These are phyloP conservation scores for Juglanconis juglandina DNA, from an alignment of 2,329 filamentous ascomycete species.

Conservation along the genomic window DNA sequence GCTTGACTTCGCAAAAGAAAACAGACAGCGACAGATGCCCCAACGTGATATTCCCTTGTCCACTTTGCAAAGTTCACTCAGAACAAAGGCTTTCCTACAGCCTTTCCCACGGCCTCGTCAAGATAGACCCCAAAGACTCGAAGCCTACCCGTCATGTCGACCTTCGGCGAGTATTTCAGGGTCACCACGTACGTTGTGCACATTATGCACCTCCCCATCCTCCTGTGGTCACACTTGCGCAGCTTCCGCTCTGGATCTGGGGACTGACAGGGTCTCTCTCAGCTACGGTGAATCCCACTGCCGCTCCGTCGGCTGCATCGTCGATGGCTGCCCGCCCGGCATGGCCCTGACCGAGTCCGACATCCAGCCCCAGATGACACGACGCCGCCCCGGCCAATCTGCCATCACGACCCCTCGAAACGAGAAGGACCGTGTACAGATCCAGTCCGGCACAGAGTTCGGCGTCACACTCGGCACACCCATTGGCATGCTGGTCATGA, in stretches of 20 bases:
- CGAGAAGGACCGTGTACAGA: conserved; percentile 87
- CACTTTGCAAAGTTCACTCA: too few relatives aligned
- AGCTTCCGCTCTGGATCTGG: background rate
- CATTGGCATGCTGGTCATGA: conserved; percentile 81
- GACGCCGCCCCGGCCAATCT: conserved; percentile 83
- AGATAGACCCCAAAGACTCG: too few relatives aligned
- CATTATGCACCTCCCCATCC: conserved; percentile 17
- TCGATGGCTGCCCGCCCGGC: conserved; percentile 87
- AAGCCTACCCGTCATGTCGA: conserved; percentile 63
- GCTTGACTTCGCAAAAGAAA: too few relatives aligned
- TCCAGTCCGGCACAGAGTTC: conserved; percentile 89
- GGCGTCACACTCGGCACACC: conserved; percentile 88
- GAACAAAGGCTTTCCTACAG: too few relatives aligned
- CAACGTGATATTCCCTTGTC: too few relatives aligned
- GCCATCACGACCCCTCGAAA: conserved; percentile 87
- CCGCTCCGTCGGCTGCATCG: conserved; percentile 87
- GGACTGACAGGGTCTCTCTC: conserved; percentile 16
- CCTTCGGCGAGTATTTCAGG: conserved; percentile 77
- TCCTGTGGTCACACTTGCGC: background rate
- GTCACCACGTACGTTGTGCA: conserved; percentile 68
- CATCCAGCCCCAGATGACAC: conserved; percentile 92
- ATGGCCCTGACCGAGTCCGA: conserved; percentile 80
- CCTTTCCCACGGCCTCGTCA: too few relatives aligned
- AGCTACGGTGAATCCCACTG: conserved; percentile 87
- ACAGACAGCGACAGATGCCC: too few relatives aligned